Base-by-base conservation (phyloP, 441 rosid species). In the Erodium moschatum region DNA sequence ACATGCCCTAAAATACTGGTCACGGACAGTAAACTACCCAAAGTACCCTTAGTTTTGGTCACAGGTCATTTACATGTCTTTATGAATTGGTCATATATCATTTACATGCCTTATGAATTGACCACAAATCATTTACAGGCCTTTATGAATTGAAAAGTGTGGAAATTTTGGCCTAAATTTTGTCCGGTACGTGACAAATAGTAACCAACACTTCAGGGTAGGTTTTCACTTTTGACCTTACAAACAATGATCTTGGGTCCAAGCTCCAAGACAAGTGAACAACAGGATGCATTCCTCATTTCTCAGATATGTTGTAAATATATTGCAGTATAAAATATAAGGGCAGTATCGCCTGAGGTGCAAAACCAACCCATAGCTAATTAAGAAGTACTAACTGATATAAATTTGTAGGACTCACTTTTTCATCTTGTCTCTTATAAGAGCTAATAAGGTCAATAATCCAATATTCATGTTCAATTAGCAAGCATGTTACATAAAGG, bases 161-260 rank as follows among this genome's bases (percentile, higher is more conserved):
- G n/a, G n/a, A n/a, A n/a, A n/a, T n/a, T n/a, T n/a, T n/a, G n/a
- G n/a, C n/a, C n/a, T n/a, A n/a, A n/a, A n/a, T n/a, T n/a, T n/a
- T n/a, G n/a, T n/a, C n/a, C n/a, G n/a, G n/a, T n/a, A n/a, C n/a
- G n/a, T n/a, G n/a, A n/a, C n/a, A n/a, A n/a, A n/a, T n/a, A n/a
- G n/a, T n/a, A n/a, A n/a, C n/a, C n/a, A n/a, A n/a, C n/a, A n/a
- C n/a, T n/a, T n/a, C n/a, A n/a, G n/a, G n/a, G n/a, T n/a, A n/a
- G n/a, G n/a, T n/a, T n/a, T n/a, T n/a, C n/a, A n/a, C n/a, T n/a
- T n/a, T n/a, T n/a, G n/a, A n/a, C n/a, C n/a, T n/a, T n/a, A n/a
- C n/a, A n/a, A 48, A 44, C 56, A 18, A 44, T 31, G 69, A 42
- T 63, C 27, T 58, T 10, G 62, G 35, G 67, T 70, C 42, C 40